A percentile compares a stretch with the other conserved stretches of the same genome.
Evolutionary conservation across 2,329 filamentous ascomycete species (phyloP).

Genomic region (Fusarium lyarnte): DNA sequence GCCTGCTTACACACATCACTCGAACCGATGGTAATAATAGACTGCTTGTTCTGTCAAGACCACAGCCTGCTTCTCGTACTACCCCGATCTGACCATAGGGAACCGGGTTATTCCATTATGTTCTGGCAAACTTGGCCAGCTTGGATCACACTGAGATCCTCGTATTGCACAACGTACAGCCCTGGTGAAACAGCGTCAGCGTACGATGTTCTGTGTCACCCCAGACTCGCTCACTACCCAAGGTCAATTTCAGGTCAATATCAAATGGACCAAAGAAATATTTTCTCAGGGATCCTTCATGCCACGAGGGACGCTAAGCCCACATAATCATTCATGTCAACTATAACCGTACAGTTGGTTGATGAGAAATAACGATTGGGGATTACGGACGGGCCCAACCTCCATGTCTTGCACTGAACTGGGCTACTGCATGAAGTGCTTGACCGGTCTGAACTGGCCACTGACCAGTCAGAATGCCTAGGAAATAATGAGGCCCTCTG

Average conservation of each 20-base stretch:
- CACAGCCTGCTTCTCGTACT: constrained; percentile 4
- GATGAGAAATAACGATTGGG: background rate
- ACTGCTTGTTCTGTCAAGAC: background rate
- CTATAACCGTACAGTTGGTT: background rate
- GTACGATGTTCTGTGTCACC: constrained; percentile 15
- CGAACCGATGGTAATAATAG: background rate
- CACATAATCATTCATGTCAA: background rate
- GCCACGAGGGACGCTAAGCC: constrained; percentile 16
- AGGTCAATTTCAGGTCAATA: background rate
- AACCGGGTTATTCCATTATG: background rate
- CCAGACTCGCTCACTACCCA: background rate
- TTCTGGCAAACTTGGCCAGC: constrained; percentile 24
- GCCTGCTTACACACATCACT: constrained; percentile 10
- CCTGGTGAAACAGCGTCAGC: constrained; percentile 3
- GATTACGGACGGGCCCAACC: background rate
- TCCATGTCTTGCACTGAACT: background rate
- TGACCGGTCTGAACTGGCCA: constrained; percentile 17
- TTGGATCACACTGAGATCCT: constrained; percentile 19
- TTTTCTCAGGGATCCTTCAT: constrained; percentile 3
- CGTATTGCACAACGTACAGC: background rate
- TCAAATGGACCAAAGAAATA: background rate
- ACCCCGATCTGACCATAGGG: constrained; percentile 9
- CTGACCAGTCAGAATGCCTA: background rate
- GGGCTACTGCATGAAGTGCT: background rate
- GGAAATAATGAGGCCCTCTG: constrained; percentile 24